Percentiles rank a stretch among this genome's conserved stretches.
Conservation (phyloP, 1,139 yeast species). For the Candida tropicalis region DNA sequence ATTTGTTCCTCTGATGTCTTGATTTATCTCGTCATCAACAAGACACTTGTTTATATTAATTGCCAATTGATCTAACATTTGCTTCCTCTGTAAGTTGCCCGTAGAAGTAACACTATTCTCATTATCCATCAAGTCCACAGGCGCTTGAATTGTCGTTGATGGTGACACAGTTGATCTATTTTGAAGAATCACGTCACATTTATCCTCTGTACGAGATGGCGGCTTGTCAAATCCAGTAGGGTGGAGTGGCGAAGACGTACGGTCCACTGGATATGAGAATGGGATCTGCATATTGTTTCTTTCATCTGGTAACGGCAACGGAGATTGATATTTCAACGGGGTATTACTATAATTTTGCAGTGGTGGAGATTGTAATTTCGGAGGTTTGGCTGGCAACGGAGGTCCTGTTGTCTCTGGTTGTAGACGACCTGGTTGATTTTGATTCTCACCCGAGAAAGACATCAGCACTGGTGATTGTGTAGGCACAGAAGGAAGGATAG, state of each 20-base stretch:
- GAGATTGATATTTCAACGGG: conserved; percentile 36
- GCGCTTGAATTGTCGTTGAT: conserved; percentile 5
- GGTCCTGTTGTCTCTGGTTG: conserved; percentile 28
- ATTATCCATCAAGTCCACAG: conserved; percentile 23
- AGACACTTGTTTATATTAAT: conserved; percentile 26
- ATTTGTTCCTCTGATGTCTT: conserved; percentile 20
- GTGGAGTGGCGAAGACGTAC: conserved; percentile 5
- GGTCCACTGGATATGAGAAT: conserved; percentile 9
- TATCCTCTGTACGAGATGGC: conserved; percentile 7
- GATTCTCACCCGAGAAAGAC: not conserved
- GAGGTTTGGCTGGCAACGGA: conserved; percentile 48
- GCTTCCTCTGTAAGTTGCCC: conserved; percentile 7
- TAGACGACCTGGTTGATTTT: not conserved
- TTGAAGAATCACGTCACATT: conserved; percentile 18
- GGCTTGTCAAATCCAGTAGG: conserved; percentile 6
- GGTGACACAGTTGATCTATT: conserved; percentile 10
- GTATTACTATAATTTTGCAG: conserved; percentile 10
- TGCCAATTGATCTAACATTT: conserved; percentile 22
- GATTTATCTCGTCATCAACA: conserved; percentile 14
- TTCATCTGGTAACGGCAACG: conserved; percentile 36
- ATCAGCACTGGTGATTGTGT: not conserved
- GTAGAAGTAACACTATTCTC: conserved; percentile 6
- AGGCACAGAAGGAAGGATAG: not conserved
- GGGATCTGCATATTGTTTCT: not conserved
- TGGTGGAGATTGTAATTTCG: conserved; percentile 8